Evolutionary conservation across 495 filamentous ascomycete genomes (phyloP), one percentile per base, ranked within the genome.

Genomic region (Choiromyces venosus): DNA sequence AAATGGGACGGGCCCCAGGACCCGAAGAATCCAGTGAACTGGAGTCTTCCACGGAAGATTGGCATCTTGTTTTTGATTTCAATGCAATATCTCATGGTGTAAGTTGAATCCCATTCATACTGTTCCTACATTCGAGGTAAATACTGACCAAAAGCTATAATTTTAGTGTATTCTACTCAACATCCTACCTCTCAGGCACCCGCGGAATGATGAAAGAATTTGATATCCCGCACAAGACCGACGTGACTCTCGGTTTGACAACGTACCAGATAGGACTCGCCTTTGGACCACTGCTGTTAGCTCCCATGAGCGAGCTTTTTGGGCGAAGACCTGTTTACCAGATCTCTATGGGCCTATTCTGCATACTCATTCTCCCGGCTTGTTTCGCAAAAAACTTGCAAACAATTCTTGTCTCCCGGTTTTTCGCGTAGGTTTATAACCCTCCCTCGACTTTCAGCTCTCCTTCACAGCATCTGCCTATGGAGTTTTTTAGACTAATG

Each of bases 251-350:
- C 9, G 93, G 93, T 1, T 83, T 96, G 44, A 95, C 93, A 3
- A 91, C 89, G 12, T 96, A 95, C 75, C 84, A 93, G 40, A 77
- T 92, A 44, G 90, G 93, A 4, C 84, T 96, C 40, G 93, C 92
- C 0, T 82, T 86, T 14, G 93, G 93, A 0, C 89, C 88, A 46
- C 82, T 96, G 72, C 80, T 95, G 37, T 85, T 93, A 56, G 93
- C 93, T 36, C 92, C 92, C 0, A 82, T 93, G 73, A 89, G 87
- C 66, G 93, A 97, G 81, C 85, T 96, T 71, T 94, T 89, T 72
- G 93, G 93, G 8, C 85, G 93, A n/a, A 83, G 89, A 46, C 88
- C 88, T 10, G 87, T 95, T 37, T 95, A 94, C 75, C 81, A 92
- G 6, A 77, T 84, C 29, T 88, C 89, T 73, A 81, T 93, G 80